These are phyloP conservation scores for Tympanopsis confertula DNA, from an alignment of 2,329 filamentous ascomycete species.

Conservation along the genomic window DNA sequence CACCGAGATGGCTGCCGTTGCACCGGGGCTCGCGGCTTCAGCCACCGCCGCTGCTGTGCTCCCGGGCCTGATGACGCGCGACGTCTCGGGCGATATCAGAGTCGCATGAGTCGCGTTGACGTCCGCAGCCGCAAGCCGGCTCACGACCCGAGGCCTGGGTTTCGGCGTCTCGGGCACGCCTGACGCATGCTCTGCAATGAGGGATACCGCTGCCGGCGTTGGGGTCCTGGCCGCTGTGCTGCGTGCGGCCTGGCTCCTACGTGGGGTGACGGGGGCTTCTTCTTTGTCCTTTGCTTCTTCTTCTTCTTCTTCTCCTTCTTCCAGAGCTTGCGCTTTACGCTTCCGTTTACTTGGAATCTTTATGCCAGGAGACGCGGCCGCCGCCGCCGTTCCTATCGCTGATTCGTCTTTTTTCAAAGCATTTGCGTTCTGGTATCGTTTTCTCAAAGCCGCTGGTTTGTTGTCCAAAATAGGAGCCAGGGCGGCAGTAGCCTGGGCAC, in stretches of 20 bases:
- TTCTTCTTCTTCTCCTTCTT: slow-evolving; percentile 1
- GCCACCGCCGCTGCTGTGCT: slow-evolving; percentile 29
- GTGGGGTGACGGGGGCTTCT: slow-evolving; percentile 14
- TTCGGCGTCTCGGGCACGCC: neutral
- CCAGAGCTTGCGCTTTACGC: slow-evolving; percentile 7
- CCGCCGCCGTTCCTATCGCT: neutral
- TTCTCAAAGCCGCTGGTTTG: neutral
- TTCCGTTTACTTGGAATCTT: slow-evolving; percentile 12
- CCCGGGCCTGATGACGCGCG: slow-evolving; percentile 43
- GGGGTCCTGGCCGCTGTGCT: too few relatives aligned
- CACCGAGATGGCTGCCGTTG: slow-evolving; percentile 20
- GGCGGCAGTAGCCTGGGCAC: slow-evolving; percentile 3
- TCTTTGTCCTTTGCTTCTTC: slow-evolving; percentile 4
- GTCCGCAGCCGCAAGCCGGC: slow-evolving; percentile 42
- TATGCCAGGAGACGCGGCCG: slow-evolving; percentile 4
- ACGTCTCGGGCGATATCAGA: slow-evolving; percentile 61
- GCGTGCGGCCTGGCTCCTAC: slow-evolving; percentile 12
- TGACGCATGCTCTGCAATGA: slow-evolving; percentile 21
- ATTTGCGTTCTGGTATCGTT: slow-evolving; percentile 1
- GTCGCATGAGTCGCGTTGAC: slow-evolving; percentile 57
- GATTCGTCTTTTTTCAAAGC: slow-evolving; percentile 4
- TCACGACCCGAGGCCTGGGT: slow-evolving; percentile 26
- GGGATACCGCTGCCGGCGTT: slow-evolving; percentile 28
- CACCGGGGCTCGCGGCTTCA: slow-evolving; percentile 26
- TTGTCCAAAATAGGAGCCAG: too few relatives aligned